phyloP scores from a whole-genome alignment of 169 alveolate genomes.

The Neospora caninum region DNA sequence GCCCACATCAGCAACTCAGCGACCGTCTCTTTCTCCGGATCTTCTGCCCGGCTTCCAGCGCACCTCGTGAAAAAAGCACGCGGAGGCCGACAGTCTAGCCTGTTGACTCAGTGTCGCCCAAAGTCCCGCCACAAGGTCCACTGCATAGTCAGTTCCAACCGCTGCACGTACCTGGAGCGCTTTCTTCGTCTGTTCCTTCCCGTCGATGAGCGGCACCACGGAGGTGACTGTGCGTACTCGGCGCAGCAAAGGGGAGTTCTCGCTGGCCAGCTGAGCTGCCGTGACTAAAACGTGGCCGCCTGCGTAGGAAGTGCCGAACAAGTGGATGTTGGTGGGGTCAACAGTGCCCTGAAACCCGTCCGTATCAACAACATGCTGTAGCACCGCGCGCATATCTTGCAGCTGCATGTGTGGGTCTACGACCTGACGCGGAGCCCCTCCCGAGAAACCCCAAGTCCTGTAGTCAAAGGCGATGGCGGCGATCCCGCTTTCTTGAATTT shows the following conservation, averaged over 20 bases:
- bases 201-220: background rate
- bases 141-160: background rate
- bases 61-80: too few relatives aligned
- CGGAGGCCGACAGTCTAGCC: too few relatives aligned
- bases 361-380: background rate
- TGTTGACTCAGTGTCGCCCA: too few relatives aligned
- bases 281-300: constrained; percentile 46
- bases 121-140: background rate
- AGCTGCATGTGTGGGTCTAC: constrained; percentile 27
- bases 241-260: background rate
- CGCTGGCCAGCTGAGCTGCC: background rate
- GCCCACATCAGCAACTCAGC: too few relatives aligned
- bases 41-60: too few relatives aligned
- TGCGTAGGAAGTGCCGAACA: constrained; percentile 48
- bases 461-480: constrained; percentile 44
- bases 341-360: background rate
- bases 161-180: background rate
- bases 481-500: background rate
- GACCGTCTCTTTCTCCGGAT: too few relatives aligned
- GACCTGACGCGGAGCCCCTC: constrained; percentile 45
- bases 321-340: background rate
- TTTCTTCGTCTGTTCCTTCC: background rate
- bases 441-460: constrained; percentile 51
- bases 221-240: constrained; percentile 1
- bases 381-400: constrained; percentile 13